These are phyloP conservation scores for Xylariomycetidae sp. DNA, from an alignment of 2,329 filamentous ascomycete species.

Conservation along the genomic window DNA sequence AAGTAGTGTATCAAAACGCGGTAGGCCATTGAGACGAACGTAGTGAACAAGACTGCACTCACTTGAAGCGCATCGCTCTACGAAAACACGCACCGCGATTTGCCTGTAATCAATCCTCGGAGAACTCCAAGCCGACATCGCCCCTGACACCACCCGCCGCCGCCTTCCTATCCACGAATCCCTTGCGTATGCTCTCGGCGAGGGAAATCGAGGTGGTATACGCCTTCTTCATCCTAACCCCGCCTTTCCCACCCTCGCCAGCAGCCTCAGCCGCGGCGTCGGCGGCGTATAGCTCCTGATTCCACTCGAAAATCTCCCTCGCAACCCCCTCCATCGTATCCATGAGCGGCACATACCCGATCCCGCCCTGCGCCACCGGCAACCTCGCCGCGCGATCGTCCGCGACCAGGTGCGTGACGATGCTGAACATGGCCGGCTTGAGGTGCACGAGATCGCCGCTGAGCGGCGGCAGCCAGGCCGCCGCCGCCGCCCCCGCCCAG, in stretches of 20 bases:
- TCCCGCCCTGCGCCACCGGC: conserved; percentile 29
- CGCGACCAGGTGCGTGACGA: conserved; percentile 33
- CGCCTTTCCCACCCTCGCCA: conserved; percentile 3
- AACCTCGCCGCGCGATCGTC: conserved; percentile 26
- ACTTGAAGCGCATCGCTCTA: no score
- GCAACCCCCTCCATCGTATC: conserved; percentile 35
- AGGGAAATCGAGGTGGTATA: conserved; percentile 34
- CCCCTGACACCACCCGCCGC: no score
- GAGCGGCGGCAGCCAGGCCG: conserved; percentile 24
- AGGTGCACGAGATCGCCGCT: conserved; percentile 29
- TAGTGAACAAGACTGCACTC: no score
- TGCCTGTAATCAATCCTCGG: no score
- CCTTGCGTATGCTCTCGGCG: conserved; percentile 32
- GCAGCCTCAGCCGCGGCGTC: neutral
- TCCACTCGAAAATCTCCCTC: conserved; percentile 37
- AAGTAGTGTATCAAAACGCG: no score
- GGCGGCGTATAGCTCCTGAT: conserved; percentile 27
- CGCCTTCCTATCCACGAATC: no score
- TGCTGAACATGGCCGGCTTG: conserved; percentile 34
- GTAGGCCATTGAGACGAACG: no score
- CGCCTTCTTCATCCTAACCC: conserved; percentile 12
- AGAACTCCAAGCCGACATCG: no score
- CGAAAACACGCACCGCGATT: no score
- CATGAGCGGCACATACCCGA: conserved; percentile 32
- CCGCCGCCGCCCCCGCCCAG: conserved; percentile 15